Evolutionary conservation across 2,329 filamentous ascomycete genomes (phyloP).

Genomic region (Diaporthe ampelina): DNA sequence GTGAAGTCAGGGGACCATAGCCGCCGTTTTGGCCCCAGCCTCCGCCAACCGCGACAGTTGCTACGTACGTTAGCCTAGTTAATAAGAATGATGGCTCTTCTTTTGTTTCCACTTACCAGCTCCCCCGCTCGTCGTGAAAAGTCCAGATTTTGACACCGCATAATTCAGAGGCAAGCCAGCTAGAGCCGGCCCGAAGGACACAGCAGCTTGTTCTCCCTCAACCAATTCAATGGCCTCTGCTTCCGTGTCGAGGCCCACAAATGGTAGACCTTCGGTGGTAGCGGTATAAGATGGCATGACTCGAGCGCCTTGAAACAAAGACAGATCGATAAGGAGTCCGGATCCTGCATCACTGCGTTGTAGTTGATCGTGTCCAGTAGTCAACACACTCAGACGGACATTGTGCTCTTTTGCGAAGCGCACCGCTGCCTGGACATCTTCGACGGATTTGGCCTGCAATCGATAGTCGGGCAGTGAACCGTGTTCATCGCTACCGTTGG

Average conservation of each 20-base stretch:
- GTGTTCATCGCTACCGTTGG: conserved; percentile 6
- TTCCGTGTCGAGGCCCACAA: conserved; percentile 2
- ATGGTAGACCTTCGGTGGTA: conserved; percentile 2
- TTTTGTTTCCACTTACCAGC: background rate
- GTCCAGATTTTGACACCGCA: background rate
- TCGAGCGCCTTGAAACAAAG: conserved; percentile 2
- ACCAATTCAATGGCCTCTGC: conserved; percentile 4
- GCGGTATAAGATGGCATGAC: background rate
- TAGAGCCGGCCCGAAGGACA: conserved; percentile 12
- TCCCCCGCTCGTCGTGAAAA: background rate
- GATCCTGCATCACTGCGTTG: conserved; percentile 15
- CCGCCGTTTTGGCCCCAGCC: conserved; percentile 10
- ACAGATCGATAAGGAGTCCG: conserved; percentile 1
- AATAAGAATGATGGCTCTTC: background rate
- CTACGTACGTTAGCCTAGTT: background rate
- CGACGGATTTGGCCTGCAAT: background rate
- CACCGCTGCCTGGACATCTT: conserved; percentile 5
- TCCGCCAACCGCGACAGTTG: conserved; percentile 5
- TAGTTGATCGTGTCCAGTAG: conserved; percentile 5
- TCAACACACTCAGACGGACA: background rate
- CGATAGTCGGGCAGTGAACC: conserved; percentile 12
- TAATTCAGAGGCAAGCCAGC: background rate
- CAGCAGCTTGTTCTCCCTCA: conserved; percentile 13
- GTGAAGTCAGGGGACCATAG: background rate
- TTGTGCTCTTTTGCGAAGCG: conserved; percentile 14